These are phyloP conservation scores for Stevia rebaudiana DNA, from an alignment of 140 eudicot species.

Conservation along the genomic window DNA sequence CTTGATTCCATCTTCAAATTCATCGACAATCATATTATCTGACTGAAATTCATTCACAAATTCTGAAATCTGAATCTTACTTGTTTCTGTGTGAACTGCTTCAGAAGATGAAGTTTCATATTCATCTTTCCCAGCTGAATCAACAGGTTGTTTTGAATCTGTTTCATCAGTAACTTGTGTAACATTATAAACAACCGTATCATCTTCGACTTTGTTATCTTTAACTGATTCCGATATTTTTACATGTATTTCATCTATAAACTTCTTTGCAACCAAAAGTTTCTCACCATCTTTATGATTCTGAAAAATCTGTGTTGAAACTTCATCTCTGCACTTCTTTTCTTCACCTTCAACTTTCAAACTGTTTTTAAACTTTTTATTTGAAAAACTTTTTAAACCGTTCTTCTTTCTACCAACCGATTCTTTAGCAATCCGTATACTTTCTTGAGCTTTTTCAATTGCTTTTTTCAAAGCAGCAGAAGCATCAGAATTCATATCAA, in stretches of 20 bases:
- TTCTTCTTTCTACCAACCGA: slow-evolving; percentile 67
- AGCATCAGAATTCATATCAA: slow-evolving; percentile 77
- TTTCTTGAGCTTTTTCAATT: slow-evolving; percentile 91
- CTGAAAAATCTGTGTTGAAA: slow-evolving; percentile 18
- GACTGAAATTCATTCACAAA: slow-evolving; percentile 3
- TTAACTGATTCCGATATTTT: slow-evolving; percentile 33
- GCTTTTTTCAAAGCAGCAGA: slow-evolving; percentile 77
- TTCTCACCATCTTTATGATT: slow-evolving; percentile 20
- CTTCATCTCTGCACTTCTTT: background rate
- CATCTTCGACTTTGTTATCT: slow-evolving; percentile 14
- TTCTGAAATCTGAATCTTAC: slow-evolving; percentile 5
- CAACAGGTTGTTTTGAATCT: slow-evolving; percentile 20
- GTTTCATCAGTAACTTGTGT: slow-evolving; percentile 23
- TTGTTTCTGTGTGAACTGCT: slow-evolving; percentile 17
- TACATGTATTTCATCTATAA: slow-evolving; percentile 31
- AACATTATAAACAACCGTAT: slow-evolving; percentile 3
- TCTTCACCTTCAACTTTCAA: slow-evolving; percentile 27
- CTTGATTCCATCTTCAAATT: slow-evolving; percentile 20
- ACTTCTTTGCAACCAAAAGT: slow-evolving; percentile 24
- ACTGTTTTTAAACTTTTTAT: slow-evolving; percentile 25
- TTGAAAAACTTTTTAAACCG: slow-evolving; percentile 41
- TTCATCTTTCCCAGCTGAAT: slow-evolving; percentile 24
- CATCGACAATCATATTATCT: slow-evolving; percentile 12
- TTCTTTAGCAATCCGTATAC: slow-evolving; percentile 78
- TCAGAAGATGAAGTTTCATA: slow-evolving; percentile 16